Percentiles rank a stretch among this genome's conserved stretches.
phyloP scores from a whole-genome alignment of 805 yeast species.

The Kazachstania bromeliacearum region DNA sequence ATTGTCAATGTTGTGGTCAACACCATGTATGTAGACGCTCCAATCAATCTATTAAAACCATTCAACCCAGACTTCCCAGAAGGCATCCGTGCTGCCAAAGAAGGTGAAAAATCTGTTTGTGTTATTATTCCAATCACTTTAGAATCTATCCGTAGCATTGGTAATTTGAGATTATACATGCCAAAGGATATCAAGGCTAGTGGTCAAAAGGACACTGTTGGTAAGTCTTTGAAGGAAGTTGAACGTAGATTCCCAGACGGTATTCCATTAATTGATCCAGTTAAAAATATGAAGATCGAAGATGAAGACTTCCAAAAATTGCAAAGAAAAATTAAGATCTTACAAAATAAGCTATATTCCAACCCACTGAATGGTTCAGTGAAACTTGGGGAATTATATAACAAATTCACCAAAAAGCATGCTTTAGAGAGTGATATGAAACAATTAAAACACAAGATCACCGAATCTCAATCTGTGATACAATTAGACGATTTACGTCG shows the following conservation, averaged over 20 bases:
- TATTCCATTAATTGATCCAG: slow-evolving; percentile 83
- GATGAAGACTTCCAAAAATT: slow-evolving; percentile 68
- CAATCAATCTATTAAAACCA: slow-evolving; percentile 69
- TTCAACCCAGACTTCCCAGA: slow-evolving; percentile 72
- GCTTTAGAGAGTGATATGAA: slow-evolving; percentile 51
- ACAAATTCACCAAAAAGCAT: slow-evolving; percentile 56
- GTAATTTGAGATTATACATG: slow-evolving; percentile 70
- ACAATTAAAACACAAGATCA: slow-evolving; percentile 51
- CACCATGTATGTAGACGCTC: slow-evolving; percentile 73
- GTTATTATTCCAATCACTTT: slow-evolving; percentile 82
- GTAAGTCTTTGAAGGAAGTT: slow-evolving; percentile 71
- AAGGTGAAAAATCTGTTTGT: slow-evolving; percentile 60
- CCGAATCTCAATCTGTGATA: slow-evolving; percentile 81
- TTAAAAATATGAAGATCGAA: slow-evolving; percentile 84
- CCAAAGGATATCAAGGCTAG: slow-evolving; percentile 64
- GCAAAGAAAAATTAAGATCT: slow-evolving; percentile 68
- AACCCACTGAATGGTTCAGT: slow-evolving; percentile 62
- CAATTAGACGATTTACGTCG: slow-evolving; percentile 90
- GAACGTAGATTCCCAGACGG: slow-evolving; percentile 82
- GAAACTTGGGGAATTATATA: slow-evolving; percentile 52
- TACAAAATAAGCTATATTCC: slow-evolving; percentile 61
- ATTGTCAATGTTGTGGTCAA: slow-evolving; percentile 76
- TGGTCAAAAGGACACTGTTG: slow-evolving; percentile 51
- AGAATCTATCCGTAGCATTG: slow-evolving; percentile 61
- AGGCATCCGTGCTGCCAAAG: slow-evolving; percentile 77